These are phyloP conservation scores for Yarrowia sp. DNA, from an alignment of 805 yeast species.

Conservation along the genomic window DNA sequence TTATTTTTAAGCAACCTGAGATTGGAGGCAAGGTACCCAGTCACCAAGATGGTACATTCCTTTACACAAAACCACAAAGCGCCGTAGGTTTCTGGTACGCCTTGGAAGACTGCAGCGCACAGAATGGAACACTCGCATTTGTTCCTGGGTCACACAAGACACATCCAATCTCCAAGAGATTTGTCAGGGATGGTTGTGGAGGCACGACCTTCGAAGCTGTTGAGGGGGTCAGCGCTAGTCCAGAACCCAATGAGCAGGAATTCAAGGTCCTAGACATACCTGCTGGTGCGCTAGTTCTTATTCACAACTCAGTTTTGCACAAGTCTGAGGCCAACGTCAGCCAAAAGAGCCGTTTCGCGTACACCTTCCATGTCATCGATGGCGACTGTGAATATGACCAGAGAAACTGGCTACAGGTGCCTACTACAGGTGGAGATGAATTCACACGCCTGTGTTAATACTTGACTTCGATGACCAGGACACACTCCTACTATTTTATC, in stretches of 20 bases:
- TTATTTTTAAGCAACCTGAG: conserved; percentile 73
- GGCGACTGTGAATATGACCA: conserved; percentile 60
- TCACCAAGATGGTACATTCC: conserved; percentile 71
- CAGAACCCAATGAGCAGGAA: conserved; percentile 41
- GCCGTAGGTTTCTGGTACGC: conserved; percentile 84
- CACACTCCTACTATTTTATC: no score
- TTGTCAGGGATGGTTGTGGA: conserved; percentile 45
- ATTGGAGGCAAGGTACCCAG: conserved; percentile 72
- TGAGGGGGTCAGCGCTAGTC: conserved; percentile 36
- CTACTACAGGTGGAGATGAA: conserved; percentile 60
- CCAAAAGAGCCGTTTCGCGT: conserved; percentile 61
- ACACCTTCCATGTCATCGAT: conserved; percentile 76
- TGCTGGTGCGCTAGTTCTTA: conserved; percentile 64
- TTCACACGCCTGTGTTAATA: conserved; percentile 41
- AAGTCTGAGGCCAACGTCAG: conserved; percentile 62
- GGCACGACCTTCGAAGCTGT: conserved; percentile 56
- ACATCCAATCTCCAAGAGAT: conserved; percentile 55
- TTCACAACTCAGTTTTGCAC: conserved; percentile 69
- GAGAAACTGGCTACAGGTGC: conserved; percentile 75
- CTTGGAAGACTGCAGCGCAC: conserved; percentile 62
- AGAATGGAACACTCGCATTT: conserved; percentile 67
- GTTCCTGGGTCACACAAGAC: conserved; percentile 68
- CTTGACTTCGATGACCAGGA: no score
- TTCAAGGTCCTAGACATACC: conserved; percentile 58
- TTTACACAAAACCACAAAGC: conserved; percentile 65